Evolutionary conservation across 2,329 filamentous ascomycete genomes (phyloP), one percentile per base, ranked within the genome.

Genomic region (Pseudohalonectria lignicola): DNA sequence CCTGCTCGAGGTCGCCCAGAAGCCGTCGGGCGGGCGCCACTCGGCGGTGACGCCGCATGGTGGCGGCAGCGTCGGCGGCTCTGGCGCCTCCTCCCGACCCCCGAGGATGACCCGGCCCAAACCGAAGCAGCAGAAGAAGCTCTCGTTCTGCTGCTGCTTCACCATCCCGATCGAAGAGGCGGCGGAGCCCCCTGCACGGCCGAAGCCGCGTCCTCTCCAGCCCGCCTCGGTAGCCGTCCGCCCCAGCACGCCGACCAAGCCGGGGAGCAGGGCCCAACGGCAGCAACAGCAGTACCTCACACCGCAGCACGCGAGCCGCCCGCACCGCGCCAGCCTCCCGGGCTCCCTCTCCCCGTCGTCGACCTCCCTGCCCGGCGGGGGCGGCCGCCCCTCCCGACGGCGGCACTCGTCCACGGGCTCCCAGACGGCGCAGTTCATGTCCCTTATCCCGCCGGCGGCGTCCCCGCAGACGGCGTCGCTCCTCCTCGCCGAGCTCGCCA

Each of bases 401-500:
- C 36, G 36, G 18, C 25, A 44, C 17, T 49, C 53, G 3, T 56
- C 53, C 5, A 39, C 38, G 8, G 41, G 45, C 10, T 58, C 58
- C 7, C 54, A 57, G 40, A 63, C 64, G 0, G 59, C 58, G 3
- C 60, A 66, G 30, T 64, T 80, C 30, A 63, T 85, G 2, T 72
- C 75, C 4, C 69, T 86, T 43, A 87, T 95, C 31, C 86, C 86
- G 0, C 56, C 69, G 8, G 61, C 69, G 2, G 65, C 86, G 4
- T 71, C 79, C 2, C 78, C 84, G 1, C 66, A 81, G 47, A 82
- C 77, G 1, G 69, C 83, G 0, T 81, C 86, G 0, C 62, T 69
- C 5, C 68, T 96, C 4, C 71, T 90, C 42, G 67, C 80, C 3
- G 88, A 96, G 57, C 69, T 96, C 9, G 75, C 68, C 60, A 54